Evolutionary conservation across 345 rosid genomes (phyloP).

Genomic region (Sisymbrium irio): DNA sequence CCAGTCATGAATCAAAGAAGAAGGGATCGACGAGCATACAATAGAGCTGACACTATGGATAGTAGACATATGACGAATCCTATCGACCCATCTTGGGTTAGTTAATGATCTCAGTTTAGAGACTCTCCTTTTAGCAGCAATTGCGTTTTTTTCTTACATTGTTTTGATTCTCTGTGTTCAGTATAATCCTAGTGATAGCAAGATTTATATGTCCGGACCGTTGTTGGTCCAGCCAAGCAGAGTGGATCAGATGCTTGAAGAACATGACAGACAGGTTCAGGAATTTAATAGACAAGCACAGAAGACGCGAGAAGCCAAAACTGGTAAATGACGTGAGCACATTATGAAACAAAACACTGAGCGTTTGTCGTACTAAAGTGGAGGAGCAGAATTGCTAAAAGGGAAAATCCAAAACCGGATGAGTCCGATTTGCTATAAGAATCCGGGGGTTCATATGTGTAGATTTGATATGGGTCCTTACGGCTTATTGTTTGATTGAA

Average conservation of each 20-base stretch:
- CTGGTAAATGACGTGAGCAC: not conserved
- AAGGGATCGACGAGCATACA: conserved; percentile 23
- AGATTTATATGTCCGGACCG: conserved; percentile 82
- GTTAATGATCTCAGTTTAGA: conserved; percentile 3
- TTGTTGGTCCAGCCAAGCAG: conserved; percentile 61
- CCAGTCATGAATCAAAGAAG: conserved; percentile 17
- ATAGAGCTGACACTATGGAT: conserved; percentile 32
- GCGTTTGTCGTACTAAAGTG: not conserved
- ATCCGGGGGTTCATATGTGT: not conserved
- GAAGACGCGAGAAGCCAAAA: not conserved
- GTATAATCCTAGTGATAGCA: conserved; percentile 54
- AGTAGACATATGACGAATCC: conserved; percentile 28
- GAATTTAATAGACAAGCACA: conserved; percentile 40
- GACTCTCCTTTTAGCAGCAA: not conserved
- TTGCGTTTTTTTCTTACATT: not conserved
- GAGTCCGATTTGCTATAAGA: not conserved
- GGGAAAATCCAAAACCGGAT: not conserved
- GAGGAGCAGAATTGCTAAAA: not conserved
- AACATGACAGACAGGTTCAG: conserved; percentile 64
- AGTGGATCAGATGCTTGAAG: conserved; percentile 81
- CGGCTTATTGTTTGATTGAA: not conserved
- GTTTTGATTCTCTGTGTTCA: conserved; percentile 16
- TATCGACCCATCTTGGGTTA: conserved; percentile 31
- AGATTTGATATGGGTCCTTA: not conserved
- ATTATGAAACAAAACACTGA: not conserved